Percentiles rank a stretch among this genome's conserved stretches.
Conservation (phyloP, 331 rosid species). For the Quercus tomentella region DNA sequence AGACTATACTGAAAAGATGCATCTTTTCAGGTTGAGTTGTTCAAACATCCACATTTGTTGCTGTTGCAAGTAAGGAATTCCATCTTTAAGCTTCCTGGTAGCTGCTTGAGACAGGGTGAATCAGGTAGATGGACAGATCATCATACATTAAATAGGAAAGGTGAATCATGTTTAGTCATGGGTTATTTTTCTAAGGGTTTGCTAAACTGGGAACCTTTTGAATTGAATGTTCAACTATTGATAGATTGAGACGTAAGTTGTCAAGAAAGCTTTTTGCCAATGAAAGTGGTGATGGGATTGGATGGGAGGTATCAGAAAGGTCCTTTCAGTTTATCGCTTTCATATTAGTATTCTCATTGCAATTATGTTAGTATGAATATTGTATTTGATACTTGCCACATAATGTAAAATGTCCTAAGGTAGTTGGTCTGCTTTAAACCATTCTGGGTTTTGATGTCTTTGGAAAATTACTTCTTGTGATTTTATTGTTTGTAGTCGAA, state of each 20-base stretch:
- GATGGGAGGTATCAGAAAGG: conserved; percentile 66
- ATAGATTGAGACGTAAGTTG: conserved; percentile 74
- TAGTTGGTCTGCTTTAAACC: conserved; percentile 10
- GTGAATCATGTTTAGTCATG: not conserved
- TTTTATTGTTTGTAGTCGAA: conserved; percentile 31
- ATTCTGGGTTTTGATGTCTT: not conserved
- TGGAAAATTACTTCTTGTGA: conserved; percentile 6
- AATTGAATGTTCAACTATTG: conserved; percentile 45
- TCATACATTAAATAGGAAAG: not conserved
- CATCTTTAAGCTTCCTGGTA: conserved; percentile 76
- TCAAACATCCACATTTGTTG: conserved; percentile 83
- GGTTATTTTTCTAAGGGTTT: not conserved
- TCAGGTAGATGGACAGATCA: conserved; percentile 43
- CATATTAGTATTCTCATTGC: not conserved
- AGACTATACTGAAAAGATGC: conserved; percentile 9
- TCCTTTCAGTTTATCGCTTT: not conserved
- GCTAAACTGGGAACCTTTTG: conserved; percentile 5
- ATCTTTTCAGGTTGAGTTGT: conserved; percentile 69
- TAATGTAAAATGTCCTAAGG: conserved; percentile 57
- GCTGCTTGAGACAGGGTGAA: conserved; percentile 84
- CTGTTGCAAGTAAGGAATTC: conserved; percentile 76
- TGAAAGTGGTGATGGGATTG: conserved; percentile 47
- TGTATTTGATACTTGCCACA: conserved; percentile 44
- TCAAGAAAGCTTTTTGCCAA: conserved; percentile 55
- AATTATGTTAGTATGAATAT: not conserved